A percentile compares a stretch with the other conserved stretches of the same genome.
Conservation (phyloP, 2,329 filamentous ascomycete genomes). For the Cladosporium sp. region DNA sequence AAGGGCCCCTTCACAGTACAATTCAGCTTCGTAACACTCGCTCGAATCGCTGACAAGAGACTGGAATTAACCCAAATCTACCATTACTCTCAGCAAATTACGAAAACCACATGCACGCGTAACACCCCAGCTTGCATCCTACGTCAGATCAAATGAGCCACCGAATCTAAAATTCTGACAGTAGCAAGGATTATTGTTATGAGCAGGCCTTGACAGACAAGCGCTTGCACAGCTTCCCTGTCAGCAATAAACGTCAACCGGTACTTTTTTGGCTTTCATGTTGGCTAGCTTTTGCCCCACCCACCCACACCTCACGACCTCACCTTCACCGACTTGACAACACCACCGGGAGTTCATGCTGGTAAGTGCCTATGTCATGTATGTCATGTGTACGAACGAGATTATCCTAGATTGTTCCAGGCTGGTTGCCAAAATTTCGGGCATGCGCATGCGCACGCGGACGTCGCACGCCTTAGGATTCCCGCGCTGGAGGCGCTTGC, state of each 20-base stretch:
- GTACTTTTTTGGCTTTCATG: background rate
- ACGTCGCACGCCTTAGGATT: background rate
- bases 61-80: background rate
- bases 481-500: background rate
- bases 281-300: background rate
- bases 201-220: background rate
- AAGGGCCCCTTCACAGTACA: background rate
- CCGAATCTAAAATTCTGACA: background rate
- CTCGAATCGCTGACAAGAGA: background rate
- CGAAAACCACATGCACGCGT: background rate
- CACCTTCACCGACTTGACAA: background rate
- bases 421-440: too few relatives aligned
- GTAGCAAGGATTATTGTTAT: background rate
- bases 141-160: background rate
- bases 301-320: slow-evolving; percentile 9
- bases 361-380: background rate
- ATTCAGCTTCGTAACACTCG: background rate
- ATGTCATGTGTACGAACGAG: background rate
- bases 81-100: background rate
- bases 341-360: background rate
- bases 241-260: background rate
- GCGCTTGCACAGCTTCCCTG: background rate
- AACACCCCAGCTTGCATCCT: background rate
- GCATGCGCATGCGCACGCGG: background rate
- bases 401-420: too few relatives aligned